phyloP scores from a whole-genome alignment of 2,329 filamentous ascomycete genomes.

The Ilyonectria sp. region DNA sequence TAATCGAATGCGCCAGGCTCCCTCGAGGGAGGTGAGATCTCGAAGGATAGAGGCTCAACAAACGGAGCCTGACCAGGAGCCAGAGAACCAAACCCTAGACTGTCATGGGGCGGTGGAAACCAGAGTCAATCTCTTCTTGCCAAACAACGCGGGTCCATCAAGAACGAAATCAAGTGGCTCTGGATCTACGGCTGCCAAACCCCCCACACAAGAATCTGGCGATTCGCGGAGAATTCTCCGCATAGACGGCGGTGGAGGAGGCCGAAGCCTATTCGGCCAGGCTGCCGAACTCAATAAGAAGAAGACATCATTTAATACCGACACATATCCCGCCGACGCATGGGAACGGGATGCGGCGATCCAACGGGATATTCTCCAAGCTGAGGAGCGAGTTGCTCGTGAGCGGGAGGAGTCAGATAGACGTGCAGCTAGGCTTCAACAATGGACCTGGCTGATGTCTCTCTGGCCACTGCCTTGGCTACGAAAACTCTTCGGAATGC shows the following conservation, averaged over 20 bases:
- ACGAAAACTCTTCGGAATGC: conserved; percentile 4
- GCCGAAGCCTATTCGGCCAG: conserved; percentile 30
- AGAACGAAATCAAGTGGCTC: not conserved
- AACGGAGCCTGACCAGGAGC: conserved; percentile 1
- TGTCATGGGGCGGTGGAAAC: not conserved
- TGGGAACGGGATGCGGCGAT: conserved; percentile 37
- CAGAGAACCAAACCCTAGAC: not conserved
- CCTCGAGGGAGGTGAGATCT: conserved; percentile 1
- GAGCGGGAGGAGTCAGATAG: conserved; percentile 23
- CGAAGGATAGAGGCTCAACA: conserved; percentile 17
- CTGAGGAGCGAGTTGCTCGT: conserved; percentile 36
- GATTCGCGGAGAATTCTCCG: not conserved
- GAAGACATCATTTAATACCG: conserved; percentile 20
- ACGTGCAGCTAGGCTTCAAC: conserved; percentile 34
- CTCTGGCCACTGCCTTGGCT: conserved; percentile 37
- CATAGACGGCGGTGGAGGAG: not conserved
- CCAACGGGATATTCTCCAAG: conserved; percentile 39
- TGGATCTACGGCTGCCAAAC: not conserved
- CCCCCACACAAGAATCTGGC: not conserved
- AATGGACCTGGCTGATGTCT: conserved; percentile 43
- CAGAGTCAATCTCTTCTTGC: not conserved
- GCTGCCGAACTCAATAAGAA: conserved; percentile 4
- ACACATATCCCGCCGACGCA: conserved; percentile 25
- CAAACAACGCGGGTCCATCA: not conserved
- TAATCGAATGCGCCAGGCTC: conserved; percentile 25